Evolutionary conservation across 345 rosid genomes (phyloP).

Genomic region (Euphorbia tirucalli): DNA sequence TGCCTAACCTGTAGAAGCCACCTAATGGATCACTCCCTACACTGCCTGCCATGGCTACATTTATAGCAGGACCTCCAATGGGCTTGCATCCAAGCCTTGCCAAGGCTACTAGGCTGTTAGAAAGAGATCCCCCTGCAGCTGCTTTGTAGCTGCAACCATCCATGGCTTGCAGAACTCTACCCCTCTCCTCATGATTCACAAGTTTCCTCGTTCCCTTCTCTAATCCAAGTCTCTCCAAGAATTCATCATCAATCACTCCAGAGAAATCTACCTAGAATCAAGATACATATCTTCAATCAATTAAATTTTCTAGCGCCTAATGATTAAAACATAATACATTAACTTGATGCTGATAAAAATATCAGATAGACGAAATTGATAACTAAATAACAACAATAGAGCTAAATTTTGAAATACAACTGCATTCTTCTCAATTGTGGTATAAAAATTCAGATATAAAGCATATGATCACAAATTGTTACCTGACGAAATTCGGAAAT

Average conservation of each 20-base stretch:
- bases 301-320: neutral
- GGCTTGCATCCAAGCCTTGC: constrained; percentile 77
- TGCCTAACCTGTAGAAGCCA: constrained; percentile 73
- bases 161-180: constrained; percentile 85
- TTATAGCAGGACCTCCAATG: constrained; percentile 52
- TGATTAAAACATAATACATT: neutral
- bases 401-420: neutral
- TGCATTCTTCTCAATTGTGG: neutral
- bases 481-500: neutral
- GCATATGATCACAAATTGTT: neutral
- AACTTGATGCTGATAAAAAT: neutral
- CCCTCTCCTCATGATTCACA: constrained; percentile 94
- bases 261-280: constrained; percentile 83
- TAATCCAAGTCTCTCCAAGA: constrained; percentile 66
- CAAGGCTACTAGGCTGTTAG: constrained; percentile 82
- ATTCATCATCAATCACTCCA: constrained; percentile 76
- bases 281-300: neutral
- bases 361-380: neutral
- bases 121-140: constrained; percentile 97
- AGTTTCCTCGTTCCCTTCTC: constrained; percentile 88
- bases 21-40: constrained; percentile 90
- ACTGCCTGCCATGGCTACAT: constrained; percentile 90
- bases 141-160: constrained; percentile 99
- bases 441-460: neutral
- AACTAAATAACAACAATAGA: neutral